Percentiles rank a stretch among this genome's conserved stretches.
Evolutionary conservation across 2,329 filamentous ascomycete species (phyloP).

Genomic region (Talaromyces sp.): DNA sequence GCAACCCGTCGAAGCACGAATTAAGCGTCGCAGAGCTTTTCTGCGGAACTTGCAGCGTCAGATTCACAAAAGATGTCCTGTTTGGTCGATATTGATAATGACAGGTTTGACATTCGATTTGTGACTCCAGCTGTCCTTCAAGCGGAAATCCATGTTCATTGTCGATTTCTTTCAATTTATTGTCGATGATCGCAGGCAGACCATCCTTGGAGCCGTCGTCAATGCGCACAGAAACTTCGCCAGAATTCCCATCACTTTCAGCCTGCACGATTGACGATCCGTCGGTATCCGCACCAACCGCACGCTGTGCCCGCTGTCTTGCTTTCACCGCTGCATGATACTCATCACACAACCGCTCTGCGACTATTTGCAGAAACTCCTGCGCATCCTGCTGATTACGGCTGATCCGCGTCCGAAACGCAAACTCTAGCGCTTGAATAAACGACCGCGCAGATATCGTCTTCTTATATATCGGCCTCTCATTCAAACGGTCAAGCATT

Average conservation of each 20-base stretch:
- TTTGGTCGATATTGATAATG: conserved; percentile 83
- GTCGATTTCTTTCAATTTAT: conserved; percentile 36
- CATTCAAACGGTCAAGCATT: conserved; percentile 87
- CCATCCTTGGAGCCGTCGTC: conserved; percentile 35
- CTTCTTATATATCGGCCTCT: conserved; percentile 89
- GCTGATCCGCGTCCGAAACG: conserved; percentile 87
- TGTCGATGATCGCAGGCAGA: conserved; percentile 35
- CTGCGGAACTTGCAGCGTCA: conserved; percentile 89
- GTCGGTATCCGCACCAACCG: conserved; percentile 11
- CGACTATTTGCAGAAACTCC: conserved; percentile 91
- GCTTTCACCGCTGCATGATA: conserved; percentile 81
- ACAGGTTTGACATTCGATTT: conserved; percentile 88
- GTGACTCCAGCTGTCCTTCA: conserved; percentile 88
- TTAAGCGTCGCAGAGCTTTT: conserved; percentile 75
- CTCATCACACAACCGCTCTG: conserved; percentile 88
- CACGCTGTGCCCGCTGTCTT: conserved; percentile 45
- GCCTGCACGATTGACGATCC: not conserved
- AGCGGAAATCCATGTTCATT: conserved; percentile 70
- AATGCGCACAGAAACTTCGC: conserved; percentile 33
- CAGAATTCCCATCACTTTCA: conserved; percentile 21
- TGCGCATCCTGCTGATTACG: conserved; percentile 96
- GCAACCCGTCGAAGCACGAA: conserved; percentile 85
- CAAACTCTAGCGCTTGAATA: conserved; percentile 74
- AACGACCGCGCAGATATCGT: conserved; percentile 86
- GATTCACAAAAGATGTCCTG: conserved; percentile 80